Base-by-base conservation (phyloP, 441 rosid genomes). In the Aquilaria agallochum region DNA sequence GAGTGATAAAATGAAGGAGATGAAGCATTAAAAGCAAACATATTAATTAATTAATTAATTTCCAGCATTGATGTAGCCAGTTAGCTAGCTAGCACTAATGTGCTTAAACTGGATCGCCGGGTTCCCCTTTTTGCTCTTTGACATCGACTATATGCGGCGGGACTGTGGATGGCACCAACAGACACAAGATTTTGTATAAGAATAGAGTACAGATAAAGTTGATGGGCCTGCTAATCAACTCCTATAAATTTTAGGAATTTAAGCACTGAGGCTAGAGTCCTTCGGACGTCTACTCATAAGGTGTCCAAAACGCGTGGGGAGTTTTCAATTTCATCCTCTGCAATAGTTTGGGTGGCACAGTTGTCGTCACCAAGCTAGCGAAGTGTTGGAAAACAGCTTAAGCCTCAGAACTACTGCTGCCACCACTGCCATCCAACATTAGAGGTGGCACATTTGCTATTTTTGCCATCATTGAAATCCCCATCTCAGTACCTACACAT, bases 111-210 rank as follows among this genome's bases (percentile, higher is more conserved):
- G 96, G 97, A 63, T 93, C 50, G 98, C 85, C 0, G 90, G 97
- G 98, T 90, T 90, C 68, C 98, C 97, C 2, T 93, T 93, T 72
- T 59, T 93, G 58, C 68, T 92, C 13, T 92, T 74, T 58, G 98
- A 92, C 50, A 92, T 97, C 4, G 98, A 92, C 45, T 92, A 92
- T 92, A 36, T 92, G 67, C 73, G 98, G 96, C 5, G 97, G 97
- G 0, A 55, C 68, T 2, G 76, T 85, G 0, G 68, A 66, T 3
- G 79, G 80, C 4, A 50, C 11, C 0, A 72, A 65, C 0, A 70
- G 11, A 4, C 27, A 81, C 31, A 11, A 66, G 14, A 68, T 63
- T 62, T 30, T 83, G 47, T 92, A 84, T 36, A 82, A 84, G 68
- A 66, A 31, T 0, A 96, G 96, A 0, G 95, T 92, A 1, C 80